These are phyloP conservation scores for Fusarium chaquense DNA, from an alignment of 2,329 filamentous ascomycete genomes.

Conservation along the genomic window DNA sequence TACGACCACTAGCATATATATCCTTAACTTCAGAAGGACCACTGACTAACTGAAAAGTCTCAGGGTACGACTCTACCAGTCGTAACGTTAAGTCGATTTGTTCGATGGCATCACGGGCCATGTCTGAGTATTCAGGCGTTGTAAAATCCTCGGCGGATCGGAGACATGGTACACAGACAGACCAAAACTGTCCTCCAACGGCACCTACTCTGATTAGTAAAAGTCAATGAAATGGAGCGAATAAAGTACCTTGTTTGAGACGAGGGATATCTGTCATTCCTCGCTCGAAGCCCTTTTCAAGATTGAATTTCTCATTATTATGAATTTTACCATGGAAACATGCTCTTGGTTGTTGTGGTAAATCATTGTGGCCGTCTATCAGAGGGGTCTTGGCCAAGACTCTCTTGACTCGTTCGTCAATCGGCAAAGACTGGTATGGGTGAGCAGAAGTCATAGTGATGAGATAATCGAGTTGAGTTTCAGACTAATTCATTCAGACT, in stretches of 20 bases:
- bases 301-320: not conserved
- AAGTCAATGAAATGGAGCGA: fast-evolving
- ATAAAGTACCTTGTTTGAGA: not conserved
- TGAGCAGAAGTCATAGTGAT: not conserved
- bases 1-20: slow-evolving; percentile 2
- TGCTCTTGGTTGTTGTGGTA: slow-evolving; percentile 2
- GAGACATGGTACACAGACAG: slow-evolving; percentile 11
- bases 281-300: not conserved
- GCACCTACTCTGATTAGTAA: not conserved
- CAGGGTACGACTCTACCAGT: not conserved
- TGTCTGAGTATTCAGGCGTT: slow-evolving; percentile 9
- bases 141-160: slow-evolving; percentile 13
- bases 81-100: slow-evolving; percentile 5
- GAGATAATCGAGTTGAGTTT: fast-evolving
- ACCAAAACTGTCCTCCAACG: slow-evolving; percentile 6
- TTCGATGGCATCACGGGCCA: slow-evolving; percentile 6
- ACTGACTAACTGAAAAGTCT: not conserved
- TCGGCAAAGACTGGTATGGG: not conserved
- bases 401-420: slow-evolving; percentile 13
- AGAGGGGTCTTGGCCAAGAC: not conserved
- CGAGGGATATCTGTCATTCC: slow-evolving; percentile 21
- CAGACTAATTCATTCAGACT: not conserved
- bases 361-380: slow-evolving; percentile 10
- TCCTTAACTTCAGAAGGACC: not conserved
- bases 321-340: slow-evolving; percentile 11